A percentile compares a stretch with the other conserved stretches of the same genome.
phyloP scores from a whole-genome alignment of 768 basidiomycete genomes.

The Pulveroboletus frians region DNA sequence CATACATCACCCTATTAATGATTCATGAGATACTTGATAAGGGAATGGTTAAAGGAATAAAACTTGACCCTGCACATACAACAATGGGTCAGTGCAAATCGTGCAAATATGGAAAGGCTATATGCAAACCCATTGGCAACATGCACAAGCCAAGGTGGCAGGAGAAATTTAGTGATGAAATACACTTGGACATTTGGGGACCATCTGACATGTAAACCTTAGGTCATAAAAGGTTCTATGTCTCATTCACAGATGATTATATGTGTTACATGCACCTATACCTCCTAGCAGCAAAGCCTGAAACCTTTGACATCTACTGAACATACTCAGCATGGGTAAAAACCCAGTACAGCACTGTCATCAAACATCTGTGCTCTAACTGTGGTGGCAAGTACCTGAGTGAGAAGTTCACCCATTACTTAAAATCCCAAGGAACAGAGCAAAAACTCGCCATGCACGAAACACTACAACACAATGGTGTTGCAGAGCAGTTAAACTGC shows the following conservation, averaged over 20 bases:
- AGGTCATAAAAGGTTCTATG: neutral
- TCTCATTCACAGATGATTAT: too few species aligned
- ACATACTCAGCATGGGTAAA: neutral
- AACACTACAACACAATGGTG: conserved; percentile 25
- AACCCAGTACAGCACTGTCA: neutral
- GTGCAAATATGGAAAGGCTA: neutral
- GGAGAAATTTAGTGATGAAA: neutral
- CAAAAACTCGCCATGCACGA: conserved; percentile 1
- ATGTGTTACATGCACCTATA: too few species aligned
- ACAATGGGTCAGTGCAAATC: neutral
- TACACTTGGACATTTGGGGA: neutral
- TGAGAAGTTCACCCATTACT: neutral
- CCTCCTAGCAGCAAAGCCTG: conserved; percentile 7
- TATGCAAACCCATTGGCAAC: neutral
- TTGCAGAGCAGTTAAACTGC: conserved; percentile 24
- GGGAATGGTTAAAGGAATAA: neutral
- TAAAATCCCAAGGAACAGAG: neutral
- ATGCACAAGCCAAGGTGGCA: neutral
- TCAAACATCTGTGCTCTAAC: neutral
- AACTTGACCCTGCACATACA: neutral
- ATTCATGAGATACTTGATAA: neutral
- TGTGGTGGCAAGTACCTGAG: neutral
- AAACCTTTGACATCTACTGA: neutral
- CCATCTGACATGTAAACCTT: neutral
- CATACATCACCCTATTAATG: neutral